A percentile compares a stretch with the other conserved stretches of the same genome.
Evolutionary conservation across 106 monocot genomes (phyloP).

Genomic region (Dactylorhiza incarnata): DNA sequence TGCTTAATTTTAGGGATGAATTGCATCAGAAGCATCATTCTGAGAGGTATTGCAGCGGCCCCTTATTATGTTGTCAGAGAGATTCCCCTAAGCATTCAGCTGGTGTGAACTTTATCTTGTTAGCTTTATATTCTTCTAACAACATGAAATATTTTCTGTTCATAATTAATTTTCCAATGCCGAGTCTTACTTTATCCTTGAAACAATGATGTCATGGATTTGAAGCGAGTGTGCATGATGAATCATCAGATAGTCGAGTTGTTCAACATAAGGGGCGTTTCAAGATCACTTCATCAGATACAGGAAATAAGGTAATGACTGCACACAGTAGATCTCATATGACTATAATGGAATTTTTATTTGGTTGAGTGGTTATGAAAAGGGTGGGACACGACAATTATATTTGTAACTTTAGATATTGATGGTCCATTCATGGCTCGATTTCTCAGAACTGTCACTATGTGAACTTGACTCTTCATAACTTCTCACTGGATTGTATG

Average conservation of each 20-base stretch:
- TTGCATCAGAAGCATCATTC: conserved; percentile 18
- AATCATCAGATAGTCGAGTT: conserved; percentile 53
- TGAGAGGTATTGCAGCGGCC: conserved; percentile 50
- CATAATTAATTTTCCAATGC: not conserved
- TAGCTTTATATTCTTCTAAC: not conserved
- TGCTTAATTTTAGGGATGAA: conserved; percentile 26
- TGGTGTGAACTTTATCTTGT: conserved; percentile 21
- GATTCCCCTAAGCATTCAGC: conserved; percentile 22
- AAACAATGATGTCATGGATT: conserved; percentile 4
- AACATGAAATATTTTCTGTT: not conserved
- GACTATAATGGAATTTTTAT: not conserved
- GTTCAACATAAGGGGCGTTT: conserved; percentile 81
- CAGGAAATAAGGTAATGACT: conserved; percentile 47
- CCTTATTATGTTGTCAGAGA: conserved; percentile 29
- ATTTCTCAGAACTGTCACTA: too few species aligned
- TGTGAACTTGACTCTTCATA: not conserved
- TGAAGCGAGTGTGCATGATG: conserved; percentile 36
- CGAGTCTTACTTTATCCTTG: not conserved
- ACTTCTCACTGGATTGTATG: not conserved
- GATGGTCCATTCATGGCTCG: not conserved
- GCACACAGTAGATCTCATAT: not conserved
- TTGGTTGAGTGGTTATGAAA: not conserved
- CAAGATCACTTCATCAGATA: conserved; percentile 68
- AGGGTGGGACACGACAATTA: not conserved
- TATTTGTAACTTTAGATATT: not conserved